Evolutionary conservation across 306 rosid genomes (phyloP).

Genomic region (Ochetophila trinervis): DNA sequence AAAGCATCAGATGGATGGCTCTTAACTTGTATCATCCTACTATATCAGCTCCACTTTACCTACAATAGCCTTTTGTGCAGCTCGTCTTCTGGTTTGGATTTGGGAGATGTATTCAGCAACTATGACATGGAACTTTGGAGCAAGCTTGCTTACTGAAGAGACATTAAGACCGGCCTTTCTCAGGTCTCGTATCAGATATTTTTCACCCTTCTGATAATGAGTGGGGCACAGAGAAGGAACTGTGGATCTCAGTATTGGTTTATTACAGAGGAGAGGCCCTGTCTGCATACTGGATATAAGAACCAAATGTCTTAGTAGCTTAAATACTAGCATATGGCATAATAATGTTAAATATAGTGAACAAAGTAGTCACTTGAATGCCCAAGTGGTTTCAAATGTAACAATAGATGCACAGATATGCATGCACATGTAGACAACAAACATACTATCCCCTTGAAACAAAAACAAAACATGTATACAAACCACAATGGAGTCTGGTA

Average conservation of each 20-base stretch:
- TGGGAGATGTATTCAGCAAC: constrained; percentile 41
- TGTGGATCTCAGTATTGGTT: constrained; percentile 60
- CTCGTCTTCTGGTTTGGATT: constrained; percentile 47
- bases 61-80: constrained; percentile 17
- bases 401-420: no score
- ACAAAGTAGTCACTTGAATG: background rate
- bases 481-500: no score
- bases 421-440: no score
- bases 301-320: background rate
- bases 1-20: background rate
- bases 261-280: constrained; percentile 56
- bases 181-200: constrained; percentile 48
- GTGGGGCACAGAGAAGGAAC: constrained; percentile 51
- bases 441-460: no score
- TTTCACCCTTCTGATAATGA: constrained; percentile 58
- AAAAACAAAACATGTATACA: no score
- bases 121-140: constrained; percentile 55
- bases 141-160: constrained; percentile 38
- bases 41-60: constrained; percentile 19
- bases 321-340: background rate
- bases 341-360: background rate
- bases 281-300: constrained; percentile 43
- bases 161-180: constrained; percentile 47
- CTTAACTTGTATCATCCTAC: constrained; percentile 3
- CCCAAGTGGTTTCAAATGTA: no score